phyloP scores from a whole-genome alignment of 768 basidiomycete genomes.

The Sutorius australiensis region DNA sequence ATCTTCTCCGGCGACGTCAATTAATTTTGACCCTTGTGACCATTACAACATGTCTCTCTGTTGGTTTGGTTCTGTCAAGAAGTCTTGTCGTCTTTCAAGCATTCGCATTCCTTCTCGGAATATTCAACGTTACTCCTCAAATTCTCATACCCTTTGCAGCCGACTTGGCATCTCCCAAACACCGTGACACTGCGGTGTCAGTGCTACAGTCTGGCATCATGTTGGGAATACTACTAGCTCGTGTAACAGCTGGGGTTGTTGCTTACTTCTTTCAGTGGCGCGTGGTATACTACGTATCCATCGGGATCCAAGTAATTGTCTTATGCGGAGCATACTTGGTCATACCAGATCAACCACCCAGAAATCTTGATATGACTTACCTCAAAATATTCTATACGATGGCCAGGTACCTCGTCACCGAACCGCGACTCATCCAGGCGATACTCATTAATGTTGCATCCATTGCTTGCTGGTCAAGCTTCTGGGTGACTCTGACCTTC shows the following conservation, averaged over 20 bases:
- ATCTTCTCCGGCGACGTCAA: conserved; percentile 41
- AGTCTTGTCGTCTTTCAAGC: conserved; percentile 32
- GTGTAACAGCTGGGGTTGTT: conserved; percentile 37
- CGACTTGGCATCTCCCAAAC: conserved; percentile 37
- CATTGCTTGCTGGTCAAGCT: conserved; percentile 28
- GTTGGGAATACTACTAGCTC: conserved; percentile 25
- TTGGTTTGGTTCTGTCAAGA: conserved; percentile 36
- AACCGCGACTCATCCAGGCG: conserved; percentile 39
- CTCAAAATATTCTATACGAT: conserved; percentile 33
- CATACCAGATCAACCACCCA: conserved; percentile 42
- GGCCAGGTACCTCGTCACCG: conserved; percentile 37
- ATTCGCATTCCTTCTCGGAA: conserved; percentile 37
- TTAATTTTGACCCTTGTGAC: conserved; percentile 37
- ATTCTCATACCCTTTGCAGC: conserved; percentile 40
- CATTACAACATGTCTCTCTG: conserved; percentile 32
- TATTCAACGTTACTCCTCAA: conserved; percentile 38
- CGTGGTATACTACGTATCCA: conserved; percentile 39
- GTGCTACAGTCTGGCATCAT: conserved; percentile 29
- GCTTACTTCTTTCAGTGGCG: conserved; percentile 39
- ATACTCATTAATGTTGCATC: conserved; percentile 21
- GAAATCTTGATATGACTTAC: conserved; percentile 36
- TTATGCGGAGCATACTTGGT: conserved; percentile 29
- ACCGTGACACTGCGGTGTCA: conserved; percentile 22
- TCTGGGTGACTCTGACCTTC: conserved; percentile 42
- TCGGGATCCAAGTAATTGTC: conserved; percentile 30